Conservation (phyloP, 352 stramenopile species). For the Pythium brachiatum region DNA sequence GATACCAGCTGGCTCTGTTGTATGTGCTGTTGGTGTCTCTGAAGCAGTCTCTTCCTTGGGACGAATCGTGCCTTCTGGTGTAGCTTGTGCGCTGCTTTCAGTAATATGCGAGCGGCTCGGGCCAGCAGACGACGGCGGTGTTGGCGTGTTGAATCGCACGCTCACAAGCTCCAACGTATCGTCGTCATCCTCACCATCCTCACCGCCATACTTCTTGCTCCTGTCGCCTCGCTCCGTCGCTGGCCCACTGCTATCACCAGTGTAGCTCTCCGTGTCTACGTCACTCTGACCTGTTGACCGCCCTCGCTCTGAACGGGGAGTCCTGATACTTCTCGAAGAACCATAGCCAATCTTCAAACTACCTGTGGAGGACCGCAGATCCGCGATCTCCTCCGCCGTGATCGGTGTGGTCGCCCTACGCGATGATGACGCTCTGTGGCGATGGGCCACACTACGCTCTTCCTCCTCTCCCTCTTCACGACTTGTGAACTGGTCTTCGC, state of each 20-base stretch:
- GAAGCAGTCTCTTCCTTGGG: background rate
- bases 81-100: background rate
- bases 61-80: background rate
- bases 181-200: background rate
- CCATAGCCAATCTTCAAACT: background rate
- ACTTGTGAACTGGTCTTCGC: background rate
- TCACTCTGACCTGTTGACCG: background rate
- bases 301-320: slow-evolving; percentile 2
- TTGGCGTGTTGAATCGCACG: slow-evolving; percentile 20
- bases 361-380: background rate
- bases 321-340: background rate
- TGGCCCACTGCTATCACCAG: background rate
- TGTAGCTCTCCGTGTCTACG: background rate
- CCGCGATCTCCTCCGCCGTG: slow-evolving; percentile 15
- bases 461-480: background rate
- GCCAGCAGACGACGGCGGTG: slow-evolving; percentile 24
- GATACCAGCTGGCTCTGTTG: background rate
- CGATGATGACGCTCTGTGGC: background rate
- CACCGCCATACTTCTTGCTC: background rate
- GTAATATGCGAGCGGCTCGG: slow-evolving; percentile 10
- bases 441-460: background rate
- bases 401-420: slow-evolving; percentile 13
- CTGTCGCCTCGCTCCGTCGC: slow-evolving; percentile 1
- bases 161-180: slow-evolving; percentile 4
- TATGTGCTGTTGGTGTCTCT: background rate